Evolutionary conservation across 2,329 filamentous ascomycete genomes (phyloP), one percentile per base, ranked within the genome.

Genomic region (Phialemoniopsis sp.): DNA sequence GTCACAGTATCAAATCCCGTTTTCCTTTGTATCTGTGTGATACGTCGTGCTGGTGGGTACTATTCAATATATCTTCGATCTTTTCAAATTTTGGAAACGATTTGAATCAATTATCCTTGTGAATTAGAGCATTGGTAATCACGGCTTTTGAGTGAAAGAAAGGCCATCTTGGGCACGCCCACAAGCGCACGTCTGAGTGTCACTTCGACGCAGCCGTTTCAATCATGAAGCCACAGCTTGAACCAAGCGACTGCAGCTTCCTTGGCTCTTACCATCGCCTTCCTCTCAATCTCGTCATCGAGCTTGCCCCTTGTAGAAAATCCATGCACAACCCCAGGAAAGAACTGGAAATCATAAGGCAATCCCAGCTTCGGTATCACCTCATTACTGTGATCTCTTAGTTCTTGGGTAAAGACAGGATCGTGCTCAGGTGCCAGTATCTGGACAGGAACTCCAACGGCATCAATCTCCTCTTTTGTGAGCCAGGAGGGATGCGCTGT

Each of bases 341-440:
- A 77, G 49, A 73, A 62, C 45, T 67, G 63, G 52, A 74, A 78
- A 36, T 73, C 68, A 45, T 67, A 75, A 12, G 60, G 50, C 8
- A 74, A 40, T 1, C 58, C 60, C 13, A 60, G 34, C 35, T 48
- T 57, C 18, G 53, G 59, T 30, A 77, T 42, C 8, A 57, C 60
- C 37, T 58, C 47, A 44, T 70, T 63, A 0, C 61, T 56, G 48
- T 66, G 54, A 33, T 41, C 34, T 57, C 76, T 78, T 36, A 77
- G 37, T 52, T 75, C 72, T 0, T 53, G 38, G 2, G 65, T 59
- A 47, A 60, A 76, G 14, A 49, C 38, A 0, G 30, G 39, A 49
- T 79, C 75, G 26, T 54, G 34, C 55, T 79, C 50, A 0, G 73
- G 71, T 2, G 71, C 70, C 7, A 78, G 48, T 6, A 76, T 54